Evolutionary conservation across 352 stramenopile genomes (phyloP).

Genomic region (Discostella stelligera): DNA sequence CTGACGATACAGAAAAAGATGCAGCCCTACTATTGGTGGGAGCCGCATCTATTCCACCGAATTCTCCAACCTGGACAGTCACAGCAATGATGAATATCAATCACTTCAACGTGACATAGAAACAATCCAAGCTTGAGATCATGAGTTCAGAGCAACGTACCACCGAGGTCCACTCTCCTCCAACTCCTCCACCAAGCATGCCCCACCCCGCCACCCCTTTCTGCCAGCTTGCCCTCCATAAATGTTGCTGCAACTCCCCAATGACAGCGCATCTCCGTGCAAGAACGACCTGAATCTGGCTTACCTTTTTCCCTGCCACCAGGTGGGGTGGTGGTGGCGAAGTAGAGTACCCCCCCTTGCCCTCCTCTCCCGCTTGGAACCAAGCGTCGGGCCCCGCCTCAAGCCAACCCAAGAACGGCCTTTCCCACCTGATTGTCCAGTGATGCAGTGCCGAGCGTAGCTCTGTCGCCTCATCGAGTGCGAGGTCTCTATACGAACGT

Average conservation of each 20-base stretch:
- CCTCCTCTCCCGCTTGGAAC: slow-evolving; percentile 36
- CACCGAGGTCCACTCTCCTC: slow-evolving; percentile 73
- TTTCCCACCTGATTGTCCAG: slow-evolving; percentile 74
- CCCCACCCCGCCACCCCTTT: slow-evolving; percentile 75
- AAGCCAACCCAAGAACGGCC: slow-evolving; percentile 66
- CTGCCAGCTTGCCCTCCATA: slow-evolving; percentile 71
- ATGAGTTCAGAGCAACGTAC: no score
- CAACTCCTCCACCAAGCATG: slow-evolving; percentile 58
- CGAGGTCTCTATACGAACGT: slow-evolving; percentile 71
- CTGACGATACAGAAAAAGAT: slow-evolving; percentile 16
- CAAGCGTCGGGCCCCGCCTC: slow-evolving; percentile 70
- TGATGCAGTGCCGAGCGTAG: slow-evolving; percentile 66
- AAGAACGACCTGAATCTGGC: slow-evolving; percentile 78
- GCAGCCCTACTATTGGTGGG: neutral
- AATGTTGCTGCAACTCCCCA: slow-evolving; percentile 79
- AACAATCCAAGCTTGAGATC: no score
- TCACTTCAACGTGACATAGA: neutral
- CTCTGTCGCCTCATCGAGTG: slow-evolving; percentile 73
- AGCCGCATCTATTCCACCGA: slow-evolving; percentile 47
- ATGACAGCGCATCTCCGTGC: slow-evolving; percentile 53
- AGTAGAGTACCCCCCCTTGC: slow-evolving; percentile 50
- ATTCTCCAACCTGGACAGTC: slow-evolving; percentile 16
- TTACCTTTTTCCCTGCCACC: slow-evolving; percentile 65
- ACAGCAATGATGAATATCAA: neutral
- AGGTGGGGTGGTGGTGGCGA: slow-evolving; percentile 13